Base-by-base conservation (phyloP, 768 basidiomycete genomes). In the Porpolomopsis calyptriformis region DNA sequence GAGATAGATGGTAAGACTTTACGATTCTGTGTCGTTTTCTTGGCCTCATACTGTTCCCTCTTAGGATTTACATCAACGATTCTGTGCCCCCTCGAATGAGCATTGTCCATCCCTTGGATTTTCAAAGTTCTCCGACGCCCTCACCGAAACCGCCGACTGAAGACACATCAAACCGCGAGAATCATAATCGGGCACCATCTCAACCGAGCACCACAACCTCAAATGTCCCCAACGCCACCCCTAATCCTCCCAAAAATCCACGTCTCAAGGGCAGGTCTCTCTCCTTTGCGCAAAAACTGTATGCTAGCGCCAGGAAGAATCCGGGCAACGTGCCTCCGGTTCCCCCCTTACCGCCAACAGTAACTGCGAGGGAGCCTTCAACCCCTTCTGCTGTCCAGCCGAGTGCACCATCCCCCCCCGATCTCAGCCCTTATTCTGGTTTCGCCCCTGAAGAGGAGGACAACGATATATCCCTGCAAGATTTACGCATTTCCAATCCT, bases 31-130 rank as follows among this genome's bases (percentile, higher is more conserved):
- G 20, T 25, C 40, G 40, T n/a, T 24, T n/a, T 4, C 24, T 12
- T 25, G 20, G 8, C n/a, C 29, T 43, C 26, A 12, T 43, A 26
- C 20, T 6, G 9, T 26, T 26, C 25, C 6, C n/a, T 27, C 10
- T 40, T 24, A 43, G 42, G 42, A 27, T 43, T 20, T 43, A 43
- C 19, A 43, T 43, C 19, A 29, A 20, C 29, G 19, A 43, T 4
- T 11, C 27, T 33, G 29, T 43, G 3, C 42, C 42, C 12, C 42
- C 42, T 19, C 42, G 42, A 7, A 43, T 43, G 42, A 31, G 27
- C 29, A 27, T n/a, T 19, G 24, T 43, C 9, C 42, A 43, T 31
- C 42, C 42, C 10, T 25, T 27, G 16, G 42, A 31, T 31, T 16
- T 31, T 24, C 25, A 29, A 6, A 4, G 14, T 24, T 4, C 40